These are phyloP conservation scores for Claviceps arundinis DNA, from an alignment of 2,329 filamentous ascomycete species.

Conservation along the genomic window DNA sequence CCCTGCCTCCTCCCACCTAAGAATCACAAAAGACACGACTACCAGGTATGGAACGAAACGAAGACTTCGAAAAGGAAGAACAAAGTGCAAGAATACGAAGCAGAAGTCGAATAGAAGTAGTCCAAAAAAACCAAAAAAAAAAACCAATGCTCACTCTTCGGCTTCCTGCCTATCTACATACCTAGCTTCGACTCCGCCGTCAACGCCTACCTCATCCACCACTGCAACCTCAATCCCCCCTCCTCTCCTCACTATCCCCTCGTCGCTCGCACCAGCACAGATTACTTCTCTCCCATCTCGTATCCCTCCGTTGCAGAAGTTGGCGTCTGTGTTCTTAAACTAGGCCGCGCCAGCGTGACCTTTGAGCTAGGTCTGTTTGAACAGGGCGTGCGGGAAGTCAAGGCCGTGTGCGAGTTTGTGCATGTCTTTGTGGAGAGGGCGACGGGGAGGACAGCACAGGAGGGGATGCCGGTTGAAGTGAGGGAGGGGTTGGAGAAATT, in stretches of 20 bases:
- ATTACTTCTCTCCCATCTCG: conserved; percentile 70
- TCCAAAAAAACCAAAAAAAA: background rate
- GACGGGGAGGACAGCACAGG: conserved; percentile 50
- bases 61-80: background rate
- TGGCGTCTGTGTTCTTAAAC: conserved; percentile 65
- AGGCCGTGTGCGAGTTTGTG: conserved; percentile 73
- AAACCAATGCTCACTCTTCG: background rate
- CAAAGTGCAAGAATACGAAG: background rate
- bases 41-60: background rate
- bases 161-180: too few species aligned
- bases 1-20: too few species aligned
- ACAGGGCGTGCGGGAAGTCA: conserved; percentile 56
- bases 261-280: conserved; percentile 72
- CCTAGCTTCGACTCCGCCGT: conserved; percentile 72
- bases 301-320: conserved; percentile 77
- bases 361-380: conserved; percentile 87
- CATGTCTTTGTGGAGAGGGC: conserved; percentile 79
- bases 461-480: conserved; percentile 50
- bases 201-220: conserved; percentile 73
- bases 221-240: conserved; percentile 61
- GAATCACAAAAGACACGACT: too few species aligned
- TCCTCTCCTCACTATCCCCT: conserved; percentile 63
- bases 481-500: conserved; percentile 36
- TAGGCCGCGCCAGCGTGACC: conserved; percentile 75
- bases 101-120: background rate